Base-by-base conservation (phyloP, 2,329 filamentous ascomycete species). In the Iodosphaeria phyllophila region DNA sequence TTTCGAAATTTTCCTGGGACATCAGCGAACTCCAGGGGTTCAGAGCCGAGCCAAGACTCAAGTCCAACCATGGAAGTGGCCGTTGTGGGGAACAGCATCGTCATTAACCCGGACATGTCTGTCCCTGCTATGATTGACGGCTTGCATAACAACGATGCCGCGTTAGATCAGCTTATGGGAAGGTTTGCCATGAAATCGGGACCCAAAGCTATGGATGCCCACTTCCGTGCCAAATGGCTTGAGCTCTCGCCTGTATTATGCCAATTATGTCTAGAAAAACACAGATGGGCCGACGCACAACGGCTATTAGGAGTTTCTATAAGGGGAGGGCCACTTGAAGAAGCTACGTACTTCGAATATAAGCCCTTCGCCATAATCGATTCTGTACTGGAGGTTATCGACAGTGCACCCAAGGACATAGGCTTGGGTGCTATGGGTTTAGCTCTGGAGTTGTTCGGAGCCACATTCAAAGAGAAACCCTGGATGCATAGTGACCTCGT, bases 341-440 rank as follows among this genome's bases (percentile, higher is more conserved):
- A 51, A 31, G 34, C 26, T 6, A 31, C 37, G 9, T 58, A 48
- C 22, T 44, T 47, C 24, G 40, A 36, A n/a, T 43, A 50, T 30
- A 24, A 45, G 0, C 52, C 54, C 6, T 20, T 50, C 3, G 11
- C 32, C 2, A 33, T 56, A 7, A 43, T 56, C 18, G 32, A 46
- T 4, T 37, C 27, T 8, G 13, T 24, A 30, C 5, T 29, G 43
- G 13, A 30, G 47, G 15, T 27, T 28, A 9, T 35, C 27, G 18
- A 28, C 26, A 28, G 9, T 35, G 27, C 16, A 28, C 13, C 13
- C 26, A 35, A 16, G 13, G 24, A 5, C 17, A 33, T 12, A 25
- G 22, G 6, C 21, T 14, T 16, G 13, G 5, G 22, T 33, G 25
- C 20, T 25, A 24, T 13, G 47, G 18, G 28, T 33, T 10, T 25